Evolutionary conservation across 2,329 filamentous ascomycete genomes (phyloP), one percentile per base, ranked within the genome.

Genomic region (Aureobasidium namibiae): DNA sequence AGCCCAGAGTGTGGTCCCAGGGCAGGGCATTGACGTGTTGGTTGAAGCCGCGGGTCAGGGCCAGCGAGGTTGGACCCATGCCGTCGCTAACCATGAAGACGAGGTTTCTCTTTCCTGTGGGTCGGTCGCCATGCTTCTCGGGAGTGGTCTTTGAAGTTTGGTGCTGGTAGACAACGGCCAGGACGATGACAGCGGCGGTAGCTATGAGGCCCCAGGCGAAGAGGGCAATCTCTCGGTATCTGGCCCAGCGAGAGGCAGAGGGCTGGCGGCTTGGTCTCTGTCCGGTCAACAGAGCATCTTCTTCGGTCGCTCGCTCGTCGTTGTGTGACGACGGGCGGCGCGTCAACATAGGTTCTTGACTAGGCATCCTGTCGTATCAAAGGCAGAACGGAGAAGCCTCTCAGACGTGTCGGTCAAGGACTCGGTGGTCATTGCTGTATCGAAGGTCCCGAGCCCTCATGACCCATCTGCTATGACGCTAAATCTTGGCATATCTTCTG

Each of bases 11-110:
- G 67, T 96, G 85, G 67, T 86, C 82, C 65, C 82, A 82, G 0
- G 89, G 86, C n/a, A 95, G 79, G 5, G 81, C 83, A 39, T 89
- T 81, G 58, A 86, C 80, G 65, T 87, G 82, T 73, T 99, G 94
- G 65, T 89, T 85, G 76, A 88, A 99, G 69, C 86, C 89, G 60
- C 94, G 82, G 7, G 94, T 96, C 70, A 99, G 74, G 26, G 88
- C 88, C 57, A 99, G 80, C 66, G 90, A 92, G 9, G 94, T 90
- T 8, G 94, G 94, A 0, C 94, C 94, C 94, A 99, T 99, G 68
- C 94, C 94, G 72, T 99, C 94, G 0, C 90, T 96, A 38, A 99
- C 92, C 94, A 99, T 99, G 78, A 99, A 97, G 67, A 99, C 87
- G 56, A 99, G 80, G 74, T 97, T 99, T 58, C 90, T 83, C 79